Conservation (phyloP, 208 protist species). For the Leishmania tarentolae region DNA sequence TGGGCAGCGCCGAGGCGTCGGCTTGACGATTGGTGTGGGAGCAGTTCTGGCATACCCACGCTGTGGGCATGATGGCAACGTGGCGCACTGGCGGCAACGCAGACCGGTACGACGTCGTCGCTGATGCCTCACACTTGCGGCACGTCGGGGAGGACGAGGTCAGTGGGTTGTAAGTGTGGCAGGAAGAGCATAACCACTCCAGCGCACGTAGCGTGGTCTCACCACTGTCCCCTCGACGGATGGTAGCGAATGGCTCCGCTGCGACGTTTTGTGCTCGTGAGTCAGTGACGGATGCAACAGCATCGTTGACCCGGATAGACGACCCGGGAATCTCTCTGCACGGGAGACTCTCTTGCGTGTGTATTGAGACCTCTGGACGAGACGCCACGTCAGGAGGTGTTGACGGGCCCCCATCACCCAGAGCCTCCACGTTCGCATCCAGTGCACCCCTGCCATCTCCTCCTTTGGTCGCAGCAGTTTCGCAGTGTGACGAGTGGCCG, state of each 20-base stretch:
- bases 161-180: conserved; percentile 63
- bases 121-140: conserved; percentile 42
- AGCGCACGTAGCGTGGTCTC: conserved; percentile 1
- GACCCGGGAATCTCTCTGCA: not conserved
- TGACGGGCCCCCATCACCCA: not conserved
- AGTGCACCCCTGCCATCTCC: too few relatives aligned
- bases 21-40: conserved; percentile 25
- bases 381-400: too few relatives aligned
- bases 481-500: not conserved
- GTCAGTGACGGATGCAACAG: conserved; percentile 16
- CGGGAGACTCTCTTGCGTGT: not conserved
- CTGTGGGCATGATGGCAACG: conserved; percentile 59
- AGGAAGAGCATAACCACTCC: conserved; percentile 72
- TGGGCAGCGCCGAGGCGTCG: not conserved
- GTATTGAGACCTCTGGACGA: not conserved
- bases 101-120: conserved; percentile 45
- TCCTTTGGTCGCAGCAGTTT: not conserved
- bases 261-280: conserved; percentile 36
- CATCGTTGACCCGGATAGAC: not conserved
- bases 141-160: conserved; percentile 27
- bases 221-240: conserved; percentile 13
- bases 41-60: conserved; percentile 68
- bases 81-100: conserved; percentile 58
- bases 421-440: too few relatives aligned
- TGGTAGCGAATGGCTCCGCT: conserved; percentile 37